Percentiles rank a stretch among this genome's conserved stretches.
phyloP scores from a whole-genome alignment of 2,329 filamentous ascomycete species.

The Hypocreales sp. region DNA sequence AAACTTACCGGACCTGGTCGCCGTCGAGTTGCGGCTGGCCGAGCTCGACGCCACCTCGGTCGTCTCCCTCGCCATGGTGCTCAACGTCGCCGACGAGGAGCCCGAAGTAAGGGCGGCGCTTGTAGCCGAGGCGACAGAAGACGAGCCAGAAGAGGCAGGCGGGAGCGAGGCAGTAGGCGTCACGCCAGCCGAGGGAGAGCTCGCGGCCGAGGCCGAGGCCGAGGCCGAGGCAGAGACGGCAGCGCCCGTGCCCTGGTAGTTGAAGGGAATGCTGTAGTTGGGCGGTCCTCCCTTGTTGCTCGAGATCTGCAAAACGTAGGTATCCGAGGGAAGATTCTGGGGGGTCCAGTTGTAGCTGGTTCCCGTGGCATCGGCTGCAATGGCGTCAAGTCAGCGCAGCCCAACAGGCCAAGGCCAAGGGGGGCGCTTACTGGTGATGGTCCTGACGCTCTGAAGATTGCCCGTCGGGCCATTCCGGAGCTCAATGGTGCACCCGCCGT shows the following conservation, averaged over 20 bases:
- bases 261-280: conserved; percentile 19
- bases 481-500: conserved; percentile 16
- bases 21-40: too few relatives aligned
- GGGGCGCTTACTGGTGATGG: conserved; percentile 14
- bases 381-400: neutral
- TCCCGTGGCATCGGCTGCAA: conserved; percentile 7
- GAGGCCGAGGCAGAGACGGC: conserved; percentile 1
- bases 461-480: conserved; percentile 15
- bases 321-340: conserved; percentile 11
- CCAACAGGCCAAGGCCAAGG: neutral
- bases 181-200: neutral
- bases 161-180: neutral
- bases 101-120: too few relatives aligned
- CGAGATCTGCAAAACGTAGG: conserved; percentile 19
- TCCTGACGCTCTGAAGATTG: conserved; percentile 14
- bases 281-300: conserved; percentile 7
- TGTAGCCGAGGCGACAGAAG: conserved; percentile 2
- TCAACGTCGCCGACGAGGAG: too few relatives aligned
- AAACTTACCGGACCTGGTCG: too few relatives aligned
- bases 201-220: neutral
- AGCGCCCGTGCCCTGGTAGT: conserved; percentile 10
- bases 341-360: conserved; percentile 14
- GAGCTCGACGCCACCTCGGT: too few relatives aligned
- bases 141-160: neutral
- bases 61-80: too few relatives aligned